Evolutionary conservation across 1,284 basidiomycete genomes (phyloP).

Genomic region (Ganoderma meredithae): DNA sequence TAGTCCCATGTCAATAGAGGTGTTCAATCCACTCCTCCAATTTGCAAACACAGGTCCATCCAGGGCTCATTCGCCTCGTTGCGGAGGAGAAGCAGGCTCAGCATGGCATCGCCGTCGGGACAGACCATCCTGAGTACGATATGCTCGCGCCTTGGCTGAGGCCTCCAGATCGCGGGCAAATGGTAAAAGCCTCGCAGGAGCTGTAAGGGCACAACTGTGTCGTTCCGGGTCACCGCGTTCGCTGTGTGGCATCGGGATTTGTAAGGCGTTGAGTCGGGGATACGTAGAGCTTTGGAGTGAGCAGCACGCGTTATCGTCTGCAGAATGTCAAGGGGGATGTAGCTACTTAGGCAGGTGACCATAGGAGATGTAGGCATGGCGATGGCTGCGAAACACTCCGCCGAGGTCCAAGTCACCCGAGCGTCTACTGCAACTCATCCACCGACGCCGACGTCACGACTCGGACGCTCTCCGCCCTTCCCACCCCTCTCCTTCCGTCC

Average conservation of each 20-base stretch:
- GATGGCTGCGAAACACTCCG: background rate
- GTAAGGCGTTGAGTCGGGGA: background rate
- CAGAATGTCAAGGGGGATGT: background rate
- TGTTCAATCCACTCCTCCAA: conserved; percentile 6
- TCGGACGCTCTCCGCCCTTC: background rate
- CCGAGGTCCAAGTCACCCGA: too few species aligned
- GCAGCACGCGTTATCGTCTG: too few species aligned
- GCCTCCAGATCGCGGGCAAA: background rate
- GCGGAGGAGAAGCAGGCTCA: background rate
- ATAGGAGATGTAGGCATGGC: background rate
- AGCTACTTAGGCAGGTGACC: background rate
- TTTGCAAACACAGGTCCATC: background rate
- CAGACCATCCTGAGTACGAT: background rate
- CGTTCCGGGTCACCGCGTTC: too few species aligned
- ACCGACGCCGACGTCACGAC: background rate
- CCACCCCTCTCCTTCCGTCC: background rate
- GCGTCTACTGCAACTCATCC: background rate
- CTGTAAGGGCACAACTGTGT: too few species aligned
- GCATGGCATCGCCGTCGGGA: too few species aligned
- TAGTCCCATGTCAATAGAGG: conserved; percentile 30
- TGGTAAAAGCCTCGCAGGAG: background rate
- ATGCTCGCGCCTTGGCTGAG: background rate
- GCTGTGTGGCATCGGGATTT: background rate
- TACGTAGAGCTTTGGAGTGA: background rate
- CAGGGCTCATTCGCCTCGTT: background rate